Evolutionary conservation across 192 early-diverging fungal genomes (phyloP), one percentile per base, ranked within the genome.

Genomic region (Backusella sp.): DNA sequence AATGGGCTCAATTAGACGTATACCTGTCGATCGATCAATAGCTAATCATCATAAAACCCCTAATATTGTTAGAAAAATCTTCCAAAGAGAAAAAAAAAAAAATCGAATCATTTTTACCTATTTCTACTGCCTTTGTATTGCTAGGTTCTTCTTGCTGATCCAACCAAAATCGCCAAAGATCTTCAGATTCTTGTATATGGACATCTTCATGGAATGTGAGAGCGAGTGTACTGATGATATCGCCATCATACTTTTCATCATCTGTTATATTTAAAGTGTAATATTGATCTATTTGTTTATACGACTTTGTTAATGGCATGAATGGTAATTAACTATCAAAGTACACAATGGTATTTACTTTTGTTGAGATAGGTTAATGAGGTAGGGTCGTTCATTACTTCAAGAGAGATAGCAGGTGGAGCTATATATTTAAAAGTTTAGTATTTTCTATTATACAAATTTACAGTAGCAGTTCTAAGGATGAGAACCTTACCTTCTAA

Each of bases 1-100:
- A 69, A 81, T 84, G 73, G 76, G 87, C 28, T 90, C 91, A 12
- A 89, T 80, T 56, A 88, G 72, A 5, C 82, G 56, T 28, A 90
- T 85, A 23, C 90, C 90, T 53, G 36, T 53, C 23, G 71, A 76
- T 68, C 44, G 15, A 6, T 37, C 37, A 30, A 44, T 37, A 32
- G 71, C 65, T 70, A 59, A 59, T 59, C 1, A 59, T 59, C 3
- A 59, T 59, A 59, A 59, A 59, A 59, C 23, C 53, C 53, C 53
- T 59, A 26, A 59, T 23, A 23, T 59, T 59, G 53, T 59, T 59
- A 59, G 53, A 56, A 59, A 21, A 49, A 21, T n/a, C 11, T 21
- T 59, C 21, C 23, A 59, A 21, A 59, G 23, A 23, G 23, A 11
- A 26, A 26, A 59, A 26, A 59, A 59, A 59, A 9, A 15, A 11